Base-by-base conservation (phyloP, 2,329 filamentous ascomycete genomes). In the Penicillium verrucosum region DNA sequence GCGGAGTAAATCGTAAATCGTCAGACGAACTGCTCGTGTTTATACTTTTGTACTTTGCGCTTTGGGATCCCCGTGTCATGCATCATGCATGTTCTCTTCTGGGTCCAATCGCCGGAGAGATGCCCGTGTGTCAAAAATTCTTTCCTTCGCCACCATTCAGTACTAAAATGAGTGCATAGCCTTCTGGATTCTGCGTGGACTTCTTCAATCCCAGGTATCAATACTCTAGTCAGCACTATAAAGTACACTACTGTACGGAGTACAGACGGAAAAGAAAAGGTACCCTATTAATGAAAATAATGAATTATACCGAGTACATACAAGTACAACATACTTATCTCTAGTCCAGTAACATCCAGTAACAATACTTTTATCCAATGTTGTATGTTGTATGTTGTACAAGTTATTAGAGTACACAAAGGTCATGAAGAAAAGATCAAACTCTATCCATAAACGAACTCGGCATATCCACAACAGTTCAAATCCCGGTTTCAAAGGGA, bases 1-100 rank as follows among this genome's bases (percentile, higher is more conserved):
- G 6, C 41, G 21, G 23, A 42, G 40, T 27, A 25, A 9, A 25
- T 42, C 40, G 40, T 42, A 6, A 16, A 42, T 27, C 18, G 23
- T n/a, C 11, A 32, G 30, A 43, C 23, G 41, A 43, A 43, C 25
- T 16, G n/a, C 4, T 21, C 11, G 12, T 32, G 12, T 32, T 48
- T 48, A 12, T n/a, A 37, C 30, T 25, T 36, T n/a, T 37, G 29
- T 34, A 27, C 16, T 45, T 21, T 45, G 29, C 21, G 40, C 30
- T 52, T 38, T 37, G 23, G 32, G 43, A 36, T 52, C 10, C 49
- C 25, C 27, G 29, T 51, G 49, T 44, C 21, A 51, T 51, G 49
- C 42, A 47, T 53, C 11, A 40, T 48, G 51, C 42, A 53, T 40
- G 16, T 4, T 12, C 42, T 44, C 25, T 34, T n/a, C 18, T 25